These are phyloP conservation scores for Chrysoporthe deuterocubensis DNA, from an alignment of 2,329 filamentous ascomycete genomes.

Conservation along the genomic window DNA sequence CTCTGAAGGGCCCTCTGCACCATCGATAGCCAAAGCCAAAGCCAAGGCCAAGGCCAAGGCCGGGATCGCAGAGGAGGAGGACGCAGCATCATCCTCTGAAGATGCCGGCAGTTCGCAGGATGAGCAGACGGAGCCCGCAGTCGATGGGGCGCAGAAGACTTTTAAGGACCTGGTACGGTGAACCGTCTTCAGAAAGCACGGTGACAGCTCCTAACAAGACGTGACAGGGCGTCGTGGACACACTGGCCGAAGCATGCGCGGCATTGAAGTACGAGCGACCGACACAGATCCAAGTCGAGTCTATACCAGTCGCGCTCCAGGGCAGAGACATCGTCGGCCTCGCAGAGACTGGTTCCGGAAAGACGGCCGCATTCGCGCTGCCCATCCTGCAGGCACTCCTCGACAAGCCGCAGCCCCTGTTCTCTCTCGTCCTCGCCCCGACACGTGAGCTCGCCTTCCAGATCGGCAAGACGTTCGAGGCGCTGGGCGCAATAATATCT, in stretches of 20 bases:
- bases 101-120: constrained; percentile 31
- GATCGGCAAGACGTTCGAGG: constrained; percentile 86
- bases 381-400: constrained; percentile 91
- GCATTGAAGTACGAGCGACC: constrained; percentile 81
- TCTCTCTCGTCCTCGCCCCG: constrained; percentile 87
- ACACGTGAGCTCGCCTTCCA: constrained; percentile 93
- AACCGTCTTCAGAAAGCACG: background rate
- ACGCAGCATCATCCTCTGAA: constrained; percentile 23
- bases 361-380: constrained; percentile 92
- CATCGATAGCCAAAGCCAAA: constrained; percentile 23
- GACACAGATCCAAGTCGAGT: constrained; percentile 85
- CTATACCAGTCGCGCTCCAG: constrained; percentile 79
- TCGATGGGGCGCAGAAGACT: constrained; percentile 50
- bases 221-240: constrained; percentile 76
- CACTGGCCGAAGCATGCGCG: constrained; percentile 86
- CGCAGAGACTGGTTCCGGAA: constrained; percentile 93
- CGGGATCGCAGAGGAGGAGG: background rate
- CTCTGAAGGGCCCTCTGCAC: constrained; percentile 16
- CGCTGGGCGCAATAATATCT: constrained; percentile 84
- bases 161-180: constrained; percentile 65
- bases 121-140: constrained; percentile 31
- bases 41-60: constrained; percentile 26
- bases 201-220: background rate
- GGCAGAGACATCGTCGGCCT: constrained; percentile 87
- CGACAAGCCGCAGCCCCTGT: constrained; percentile 83